phyloP scores from a whole-genome alignment of 2,329 filamentous ascomycete species.

The Macrophomina tecta region DNA sequence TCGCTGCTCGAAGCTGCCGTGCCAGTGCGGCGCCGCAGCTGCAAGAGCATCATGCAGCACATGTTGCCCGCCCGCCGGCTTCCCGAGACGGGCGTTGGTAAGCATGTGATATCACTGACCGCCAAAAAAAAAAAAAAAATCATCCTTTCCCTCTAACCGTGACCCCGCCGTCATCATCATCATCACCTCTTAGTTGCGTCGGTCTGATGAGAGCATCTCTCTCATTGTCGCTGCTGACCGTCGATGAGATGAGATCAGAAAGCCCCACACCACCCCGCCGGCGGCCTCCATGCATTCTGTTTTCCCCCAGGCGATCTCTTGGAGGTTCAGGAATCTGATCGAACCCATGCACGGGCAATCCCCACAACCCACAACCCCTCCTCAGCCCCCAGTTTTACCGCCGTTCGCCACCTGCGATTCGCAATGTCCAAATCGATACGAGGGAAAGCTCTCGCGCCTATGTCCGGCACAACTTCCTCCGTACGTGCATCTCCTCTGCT shows the following conservation, averaged over 20 bases:
- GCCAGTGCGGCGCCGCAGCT: constrained; percentile 6
- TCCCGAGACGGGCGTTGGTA: neutral
- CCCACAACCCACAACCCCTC: neutral
- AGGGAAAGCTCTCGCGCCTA: neutral
- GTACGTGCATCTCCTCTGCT: neutral
- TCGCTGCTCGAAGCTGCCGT: constrained; percentile 12
- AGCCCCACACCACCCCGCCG: neutral
- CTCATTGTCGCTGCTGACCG: neutral
- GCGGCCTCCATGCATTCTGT: neutral
- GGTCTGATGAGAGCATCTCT: neutral
- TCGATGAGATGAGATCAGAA: constrained; percentile 19
- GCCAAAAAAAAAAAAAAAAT: too few species aligned
- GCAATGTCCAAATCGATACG: neutral
- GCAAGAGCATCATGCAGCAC: neutral
- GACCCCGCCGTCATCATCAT: neutral
- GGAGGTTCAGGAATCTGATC: neutral
- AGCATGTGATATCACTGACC: neutral
- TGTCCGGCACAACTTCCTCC: neutral
- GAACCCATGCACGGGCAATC: neutral
- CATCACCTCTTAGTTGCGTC: neutral
- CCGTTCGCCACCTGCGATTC: constrained; percentile 16
- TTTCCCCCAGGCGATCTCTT: neutral
- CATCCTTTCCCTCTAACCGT: neutral
- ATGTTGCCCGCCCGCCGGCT: neutral
- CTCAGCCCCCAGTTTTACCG: neutral